Base-by-base conservation (phyloP, 1,284 basidiomycete genomes). In the Meira nashicola region DNA sequence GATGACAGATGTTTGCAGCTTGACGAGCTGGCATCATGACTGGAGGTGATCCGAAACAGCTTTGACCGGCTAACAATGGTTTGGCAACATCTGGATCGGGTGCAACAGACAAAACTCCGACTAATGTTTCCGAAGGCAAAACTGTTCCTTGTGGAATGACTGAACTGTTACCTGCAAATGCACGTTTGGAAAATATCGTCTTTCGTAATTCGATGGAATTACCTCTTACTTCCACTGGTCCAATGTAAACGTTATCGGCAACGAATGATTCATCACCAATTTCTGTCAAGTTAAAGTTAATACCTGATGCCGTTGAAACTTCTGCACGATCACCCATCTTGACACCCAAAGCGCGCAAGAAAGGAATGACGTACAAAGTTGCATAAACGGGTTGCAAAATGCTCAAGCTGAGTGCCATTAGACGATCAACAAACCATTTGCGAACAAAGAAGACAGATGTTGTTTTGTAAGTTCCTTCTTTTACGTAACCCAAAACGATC, bases 251-350 rank as follows among this genome's bases (percentile, higher is more conserved):
- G 23, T 17, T 19, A 44, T 59, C 57, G 21, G 57, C 57, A 15
- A 59, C 39, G 43, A 55, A 59, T 9, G 38, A 46, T 11, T 59
- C 50, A 23, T 59, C 57, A 38, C 57, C 57, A 23, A 59, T 55
- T n/a, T 56, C 57, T n/a, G n/a, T 12, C 17, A 59, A 54, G 33
- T 59, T 44, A 28, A 56, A 58, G 7, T 59, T 19, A 17, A 59
- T 25, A 21, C 57, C 57, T 6, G 40, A 14, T 14, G 57, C 57
- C 19, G 57, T 59, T n/a, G 53, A 55, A 21, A 59, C 39, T 46
- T 59, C 57, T 17, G 57, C 57, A 6, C 51, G 11, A 6, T 44
- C 15, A 7, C 53, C 52, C 15, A 59, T 55, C 50, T 54, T 57
- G 57, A 59, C 57, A 17, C 57, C 57, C 14, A 59, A 15, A 7